phyloP scores from a whole-genome alignment of 495 filamentous ascomycete species.

The Penicillium odoratum region DNA sequence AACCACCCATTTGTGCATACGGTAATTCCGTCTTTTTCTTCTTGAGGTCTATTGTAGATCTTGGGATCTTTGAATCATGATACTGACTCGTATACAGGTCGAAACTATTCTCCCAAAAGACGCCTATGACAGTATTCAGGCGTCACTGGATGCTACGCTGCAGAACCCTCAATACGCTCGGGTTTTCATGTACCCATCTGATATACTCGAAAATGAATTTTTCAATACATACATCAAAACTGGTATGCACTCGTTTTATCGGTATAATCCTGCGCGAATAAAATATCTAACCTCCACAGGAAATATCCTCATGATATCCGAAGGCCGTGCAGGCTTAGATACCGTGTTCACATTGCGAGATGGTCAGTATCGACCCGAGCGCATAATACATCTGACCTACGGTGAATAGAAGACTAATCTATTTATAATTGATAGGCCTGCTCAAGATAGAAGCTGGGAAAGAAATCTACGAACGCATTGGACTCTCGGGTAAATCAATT shows the following conservation, averaged over 20 bases:
- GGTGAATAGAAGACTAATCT: not conserved
- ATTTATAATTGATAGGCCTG: slow-evolving; percentile 48
- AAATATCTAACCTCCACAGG: slow-evolving; percentile 48
- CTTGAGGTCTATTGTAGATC: not conserved
- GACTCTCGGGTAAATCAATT: slow-evolving; percentile 73
- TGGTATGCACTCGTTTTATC: slow-evolving; percentile 49
- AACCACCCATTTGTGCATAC: slow-evolving; percentile 75
- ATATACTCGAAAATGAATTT: slow-evolving; percentile 74
- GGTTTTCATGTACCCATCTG: slow-evolving; percentile 72
- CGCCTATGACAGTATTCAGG: slow-evolving; percentile 55
- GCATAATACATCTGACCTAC: not conserved
- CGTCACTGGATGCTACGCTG: slow-evolving; percentile 49
- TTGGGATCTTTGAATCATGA: not conserved
- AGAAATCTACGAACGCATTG: slow-evolving; percentile 81
- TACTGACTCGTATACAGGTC: slow-evolving; percentile 48
- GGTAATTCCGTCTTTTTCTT: slow-evolving; percentile 40
- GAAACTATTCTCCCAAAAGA: slow-evolving; percentile 76
- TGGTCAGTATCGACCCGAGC: slow-evolving; percentile 44
- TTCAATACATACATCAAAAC: slow-evolving; percentile 84
- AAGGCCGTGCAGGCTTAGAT: slow-evolving; percentile 77
- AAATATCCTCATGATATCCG: slow-evolving; percentile 86
- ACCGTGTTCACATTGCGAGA: slow-evolving; percentile 74
- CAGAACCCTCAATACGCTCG: slow-evolving; percentile 57
- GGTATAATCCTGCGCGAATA: not conserved
- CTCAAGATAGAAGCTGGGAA: slow-evolving; percentile 78